These are phyloP conservation scores for Rusavskia elegans DNA, from an alignment of 495 filamentous ascomycete genomes.

Conservation along the genomic window DNA sequence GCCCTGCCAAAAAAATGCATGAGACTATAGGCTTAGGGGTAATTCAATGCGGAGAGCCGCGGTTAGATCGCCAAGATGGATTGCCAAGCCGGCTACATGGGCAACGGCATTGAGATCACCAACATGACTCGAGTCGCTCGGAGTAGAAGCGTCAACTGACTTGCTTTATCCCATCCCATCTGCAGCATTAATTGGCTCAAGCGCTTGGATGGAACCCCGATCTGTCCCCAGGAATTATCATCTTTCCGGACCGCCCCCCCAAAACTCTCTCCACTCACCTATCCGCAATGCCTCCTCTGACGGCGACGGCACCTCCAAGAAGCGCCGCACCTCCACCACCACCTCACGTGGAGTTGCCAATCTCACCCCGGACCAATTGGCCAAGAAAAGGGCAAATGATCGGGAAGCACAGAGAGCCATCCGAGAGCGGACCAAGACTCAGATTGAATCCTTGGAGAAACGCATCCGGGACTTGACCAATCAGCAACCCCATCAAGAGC, in stretches of 20 bases:
- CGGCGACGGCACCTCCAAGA: conserved; percentile 17
- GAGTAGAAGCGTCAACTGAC: background rate
- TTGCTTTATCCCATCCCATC: background rate
- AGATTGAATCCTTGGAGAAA: conserved; percentile 62
- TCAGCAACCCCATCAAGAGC: conserved; percentile 65
- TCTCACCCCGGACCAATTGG: conserved; percentile 55
- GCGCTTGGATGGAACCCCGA: background rate
- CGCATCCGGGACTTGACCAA: conserved; percentile 54
- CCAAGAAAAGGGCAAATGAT: conserved; percentile 75
- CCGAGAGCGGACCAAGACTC: conserved; percentile 62
- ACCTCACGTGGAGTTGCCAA: conserved; percentile 55
- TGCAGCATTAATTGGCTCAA: background rate
- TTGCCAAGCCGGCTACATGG: background rate
- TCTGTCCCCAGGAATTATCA: background rate
- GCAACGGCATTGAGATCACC: background rate
- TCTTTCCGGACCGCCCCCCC: background rate
- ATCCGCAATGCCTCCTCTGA: background rate
- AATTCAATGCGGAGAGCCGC: background rate
- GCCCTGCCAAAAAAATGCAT: too few species aligned
- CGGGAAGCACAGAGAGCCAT: conserved; percentile 79
- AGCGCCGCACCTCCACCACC: conserved; percentile 33
- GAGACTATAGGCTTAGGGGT: too few species aligned
- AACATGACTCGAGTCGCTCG: conserved; percentile 1
- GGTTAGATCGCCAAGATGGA: too few species aligned
- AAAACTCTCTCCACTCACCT: background rate